These are phyloP conservation scores for Saccharomyces jurei DNA, from an alignment of 805 yeast species.

Conservation along the genomic window DNA sequence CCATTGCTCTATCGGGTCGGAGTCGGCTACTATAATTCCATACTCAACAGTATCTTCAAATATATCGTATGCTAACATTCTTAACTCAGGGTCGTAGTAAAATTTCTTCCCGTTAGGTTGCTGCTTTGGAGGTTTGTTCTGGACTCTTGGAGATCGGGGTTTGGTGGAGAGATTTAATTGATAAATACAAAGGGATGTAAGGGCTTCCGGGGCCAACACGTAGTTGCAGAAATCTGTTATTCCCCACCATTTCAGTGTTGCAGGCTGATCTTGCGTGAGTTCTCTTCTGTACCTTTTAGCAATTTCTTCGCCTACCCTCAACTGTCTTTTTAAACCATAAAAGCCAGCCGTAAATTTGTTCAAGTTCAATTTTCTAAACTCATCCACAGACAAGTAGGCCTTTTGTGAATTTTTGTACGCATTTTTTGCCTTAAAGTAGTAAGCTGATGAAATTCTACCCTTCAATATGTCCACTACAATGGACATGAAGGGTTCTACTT, in stretches of 20 bases:
- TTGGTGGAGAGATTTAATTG: constrained; percentile 32
- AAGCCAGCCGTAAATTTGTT: constrained; percentile 47
- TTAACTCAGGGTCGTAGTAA: constrained; percentile 2
- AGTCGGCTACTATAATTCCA: constrained; percentile 33
- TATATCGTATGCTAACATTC: constrained; percentile 38
- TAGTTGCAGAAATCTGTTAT: constrained; percentile 45
- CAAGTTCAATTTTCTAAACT: constrained; percentile 41
- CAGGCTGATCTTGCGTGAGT: constrained; percentile 31
- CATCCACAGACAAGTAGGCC: constrained; percentile 39
- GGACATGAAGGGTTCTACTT: constrained; percentile 27
- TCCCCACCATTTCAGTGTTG: constrained; percentile 56
- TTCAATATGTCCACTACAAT: constrained; percentile 36
- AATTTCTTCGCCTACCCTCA: constrained; percentile 40
- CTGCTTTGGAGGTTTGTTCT: neutral
- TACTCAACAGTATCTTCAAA: constrained; percentile 42
- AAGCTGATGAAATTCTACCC: constrained; percentile 40
- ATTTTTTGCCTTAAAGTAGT: constrained; percentile 42
- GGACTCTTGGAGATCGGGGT: neutral
- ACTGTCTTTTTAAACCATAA: constrained; percentile 52
- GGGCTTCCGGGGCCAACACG: constrained; percentile 57
- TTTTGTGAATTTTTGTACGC: constrained; percentile 34
- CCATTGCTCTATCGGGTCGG: constrained; percentile 24
- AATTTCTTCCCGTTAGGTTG: neutral
- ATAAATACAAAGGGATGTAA: constrained; percentile 41
- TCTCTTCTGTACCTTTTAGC: constrained; percentile 26